These are phyloP conservation scores for Beauveria sp. DNA, from an alignment of 2,329 filamentous ascomycete species.

Conservation along the genomic window DNA sequence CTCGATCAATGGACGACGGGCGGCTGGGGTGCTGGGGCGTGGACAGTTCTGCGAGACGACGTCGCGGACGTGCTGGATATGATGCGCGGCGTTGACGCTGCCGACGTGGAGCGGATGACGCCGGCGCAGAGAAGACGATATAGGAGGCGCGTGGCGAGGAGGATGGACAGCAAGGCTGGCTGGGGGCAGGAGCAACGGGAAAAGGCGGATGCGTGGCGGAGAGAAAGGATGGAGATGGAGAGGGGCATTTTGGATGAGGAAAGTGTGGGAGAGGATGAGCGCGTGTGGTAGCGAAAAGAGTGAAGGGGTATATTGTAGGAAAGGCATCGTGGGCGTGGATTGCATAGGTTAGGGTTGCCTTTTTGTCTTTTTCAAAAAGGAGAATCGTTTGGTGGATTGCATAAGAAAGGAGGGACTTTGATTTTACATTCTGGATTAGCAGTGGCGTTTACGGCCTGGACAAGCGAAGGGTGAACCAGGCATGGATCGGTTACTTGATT, in stretches of 20 bases:
- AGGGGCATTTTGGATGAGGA: conserved; percentile 29
- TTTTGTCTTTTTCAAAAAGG: not conserved
- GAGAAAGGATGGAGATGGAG: conserved; percentile 31
- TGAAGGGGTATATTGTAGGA: not conserved
- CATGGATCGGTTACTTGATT: not conserved
- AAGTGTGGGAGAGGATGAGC: conserved; percentile 22
- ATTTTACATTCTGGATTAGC: not conserved
- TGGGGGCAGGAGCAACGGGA: conserved; percentile 32
- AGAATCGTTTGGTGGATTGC: not conserved
- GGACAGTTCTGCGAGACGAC: conserved; percentile 34
- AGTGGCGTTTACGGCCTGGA: conserved; percentile 4
- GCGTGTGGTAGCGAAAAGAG: conserved; percentile 16
- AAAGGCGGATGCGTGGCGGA: conserved; percentile 39
- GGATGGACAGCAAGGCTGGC: conserved; percentile 20
- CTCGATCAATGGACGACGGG: conserved; percentile 53
- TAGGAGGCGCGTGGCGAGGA: conserved; percentile 42
- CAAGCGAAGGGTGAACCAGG: not conserved
- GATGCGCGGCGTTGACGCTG: conserved; percentile 35
- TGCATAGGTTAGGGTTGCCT: not conserved
- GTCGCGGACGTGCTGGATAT: conserved; percentile 41
- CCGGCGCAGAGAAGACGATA: conserved; percentile 41
- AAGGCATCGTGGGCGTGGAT: not conserved
- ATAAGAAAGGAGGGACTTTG: not conserved
- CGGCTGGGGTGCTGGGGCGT: conserved; percentile 37
- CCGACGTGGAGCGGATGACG: conserved; percentile 36